Base-by-base conservation (phyloP, 2,329 filamentous ascomycete genomes). In the Penicillium sp. region DNA sequence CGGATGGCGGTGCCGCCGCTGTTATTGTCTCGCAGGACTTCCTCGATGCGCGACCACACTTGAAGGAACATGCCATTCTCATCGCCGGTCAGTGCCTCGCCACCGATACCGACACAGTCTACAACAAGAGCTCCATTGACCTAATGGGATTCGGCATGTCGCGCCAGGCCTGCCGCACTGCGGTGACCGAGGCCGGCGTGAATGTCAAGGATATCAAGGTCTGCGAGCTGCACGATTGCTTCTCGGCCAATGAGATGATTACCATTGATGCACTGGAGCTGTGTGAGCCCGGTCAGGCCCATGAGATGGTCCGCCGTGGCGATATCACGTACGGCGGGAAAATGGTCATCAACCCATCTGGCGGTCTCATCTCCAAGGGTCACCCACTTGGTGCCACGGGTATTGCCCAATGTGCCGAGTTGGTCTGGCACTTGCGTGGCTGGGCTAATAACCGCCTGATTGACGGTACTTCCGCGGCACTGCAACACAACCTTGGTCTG, bases 211-310 rank as follows among this genome's bases (percentile, higher is more conserved):
- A 96, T 63, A 83, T 93, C 61, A 86, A 88, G 69, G 89, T 97
- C 16, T 92, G 91, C 70, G 93, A 97, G 79, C 81, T 97, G 59
- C 94, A 97, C 77, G 94, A 97, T 79, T 97, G 94, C 80, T 97
- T 97, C 83, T 92, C 87, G 19, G 87, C 93, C 27, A 97, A 97
- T 74, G 91, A 97, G 80, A 89, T 97, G 88, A 84, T 94, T 50
- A 87, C 87, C 2, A 87, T 97, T 50, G 93, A 97, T 72, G 91
- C 91, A 0, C 82, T 97, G 1, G 92, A 91, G 1, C 82, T 97
- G 11, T 85, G 82, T 40, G 86, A 86, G 57, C 85, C 83, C 15
- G 93, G 93, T 16, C 93, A 91, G 74, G 94, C 93, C 0, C 92
- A 97, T 73, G 91, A 97, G 76, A 86, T 97, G 75, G 91, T 97